These are phyloP conservation scores for Tagetes patula DNA, from an alignment of 129 eudicot species.

Conservation along the genomic window DNA sequence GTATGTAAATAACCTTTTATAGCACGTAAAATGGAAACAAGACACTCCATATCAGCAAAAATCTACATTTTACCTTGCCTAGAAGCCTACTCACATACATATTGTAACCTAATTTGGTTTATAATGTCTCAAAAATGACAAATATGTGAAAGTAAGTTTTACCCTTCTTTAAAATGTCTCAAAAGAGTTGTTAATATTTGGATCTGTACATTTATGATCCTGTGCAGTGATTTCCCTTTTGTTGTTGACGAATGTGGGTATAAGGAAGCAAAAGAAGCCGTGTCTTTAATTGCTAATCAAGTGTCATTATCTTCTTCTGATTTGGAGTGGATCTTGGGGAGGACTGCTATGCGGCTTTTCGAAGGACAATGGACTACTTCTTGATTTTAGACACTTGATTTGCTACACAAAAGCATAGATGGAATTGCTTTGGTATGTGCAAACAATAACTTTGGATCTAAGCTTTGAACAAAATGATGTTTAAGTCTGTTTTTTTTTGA, in stretches of 20 bases:
- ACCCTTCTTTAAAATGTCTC: not conserved
- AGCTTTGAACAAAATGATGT: too few relatives aligned
- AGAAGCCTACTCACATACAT: not conserved
- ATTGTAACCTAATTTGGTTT: not conserved
- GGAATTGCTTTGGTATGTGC: not conserved
- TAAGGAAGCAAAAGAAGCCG: conserved; percentile 66
- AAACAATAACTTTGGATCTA: too few relatives aligned
- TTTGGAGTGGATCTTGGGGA: conserved; percentile 83
- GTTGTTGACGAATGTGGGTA: conserved; percentile 87
- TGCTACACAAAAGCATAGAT: not conserved
- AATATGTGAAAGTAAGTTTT: too few relatives aligned
- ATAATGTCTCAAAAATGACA: not conserved
- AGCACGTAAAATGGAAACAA: not conserved
- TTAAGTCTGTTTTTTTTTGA: too few relatives aligned
- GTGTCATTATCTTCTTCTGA: conserved; percentile 55
- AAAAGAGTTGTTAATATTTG: not conserved
- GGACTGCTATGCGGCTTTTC: conserved; percentile 53
- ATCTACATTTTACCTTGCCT: not conserved
- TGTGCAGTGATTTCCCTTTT: conserved; percentile 81
- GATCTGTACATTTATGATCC: not conserved
- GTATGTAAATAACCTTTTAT: not conserved
- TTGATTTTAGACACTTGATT: conserved; percentile 20
- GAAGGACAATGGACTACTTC: conserved; percentile 38
- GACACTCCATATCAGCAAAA: not conserved
- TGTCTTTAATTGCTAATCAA: conserved; percentile 42